These are phyloP conservation scores for Lotmaria passim DNA, from an alignment of 208 protist species.

Conservation along the genomic window DNA sequence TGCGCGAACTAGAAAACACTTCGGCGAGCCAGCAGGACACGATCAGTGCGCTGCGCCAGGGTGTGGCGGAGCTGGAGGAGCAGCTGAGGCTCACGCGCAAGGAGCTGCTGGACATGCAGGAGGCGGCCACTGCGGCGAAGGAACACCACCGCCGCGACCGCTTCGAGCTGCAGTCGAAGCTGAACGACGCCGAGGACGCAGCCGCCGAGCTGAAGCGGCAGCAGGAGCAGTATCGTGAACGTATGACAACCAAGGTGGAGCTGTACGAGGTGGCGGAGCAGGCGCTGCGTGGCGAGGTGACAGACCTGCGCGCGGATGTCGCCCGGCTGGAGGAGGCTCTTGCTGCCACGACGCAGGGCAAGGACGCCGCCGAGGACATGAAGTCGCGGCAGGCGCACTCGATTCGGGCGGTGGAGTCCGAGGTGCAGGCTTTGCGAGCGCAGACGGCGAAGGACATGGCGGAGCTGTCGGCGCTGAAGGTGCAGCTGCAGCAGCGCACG, in stretches of 20 bases:
- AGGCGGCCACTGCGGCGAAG: constrained; percentile 37
- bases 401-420: constrained; percentile 40
- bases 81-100: constrained; percentile 30
- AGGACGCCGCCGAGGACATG: constrained; percentile 38
- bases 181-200: constrained; percentile 48
- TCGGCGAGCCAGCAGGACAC: constrained; percentile 42
- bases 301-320: constrained; percentile 48
- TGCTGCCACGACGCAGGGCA: constrained; percentile 28
- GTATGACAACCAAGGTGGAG: constrained; percentile 46
- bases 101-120: constrained; percentile 41
- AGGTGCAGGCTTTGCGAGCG: constrained; percentile 45
- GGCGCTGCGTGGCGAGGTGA: constrained; percentile 49
- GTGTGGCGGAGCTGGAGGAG: constrained; percentile 38
- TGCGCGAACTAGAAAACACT: constrained; percentile 36
- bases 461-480: constrained; percentile 42
- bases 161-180: constrained; percentile 41
- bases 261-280: constrained; percentile 54
- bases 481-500: constrained; percentile 50
- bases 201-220: constrained; percentile 31
- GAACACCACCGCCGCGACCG: constrained; percentile 54
- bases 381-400: constrained; percentile 46
- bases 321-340: constrained; percentile 44
- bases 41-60: constrained; percentile 28
- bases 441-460: constrained; percentile 38
- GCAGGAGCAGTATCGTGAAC: constrained; percentile 44